Evolutionary conservation across 768 basidiomycete species (phyloP).

Genomic region (Trametes coccinea): DNA sequence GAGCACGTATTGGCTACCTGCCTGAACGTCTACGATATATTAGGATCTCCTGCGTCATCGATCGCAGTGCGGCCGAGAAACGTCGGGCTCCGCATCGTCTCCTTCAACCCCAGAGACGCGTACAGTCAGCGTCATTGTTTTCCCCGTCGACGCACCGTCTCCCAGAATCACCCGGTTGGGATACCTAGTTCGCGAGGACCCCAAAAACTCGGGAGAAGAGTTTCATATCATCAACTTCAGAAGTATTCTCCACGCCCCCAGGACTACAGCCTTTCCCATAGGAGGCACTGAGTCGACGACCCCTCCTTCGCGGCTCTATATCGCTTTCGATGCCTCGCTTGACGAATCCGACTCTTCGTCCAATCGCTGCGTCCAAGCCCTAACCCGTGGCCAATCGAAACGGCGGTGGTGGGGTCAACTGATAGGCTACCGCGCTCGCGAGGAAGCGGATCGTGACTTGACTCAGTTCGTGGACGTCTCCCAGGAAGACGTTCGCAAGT

Average conservation of each 20-base stretch:
- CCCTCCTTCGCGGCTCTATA: neutral
- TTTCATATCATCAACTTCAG: neutral
- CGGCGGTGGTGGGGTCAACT: neutral
- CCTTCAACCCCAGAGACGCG: neutral
- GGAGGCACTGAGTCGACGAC: neutral
- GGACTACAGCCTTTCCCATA: neutral
- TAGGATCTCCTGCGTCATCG: neutral
- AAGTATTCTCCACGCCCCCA: neutral
- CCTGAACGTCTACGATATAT: no score
- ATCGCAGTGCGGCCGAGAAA: neutral
- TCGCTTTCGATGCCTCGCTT: neutral
- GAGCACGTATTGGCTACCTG: no score
- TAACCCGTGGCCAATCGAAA: neutral
- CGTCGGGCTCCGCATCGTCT: neutral
- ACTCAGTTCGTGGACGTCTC: slow-evolving; percentile 6
- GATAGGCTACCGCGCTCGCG: slow-evolving; percentile 3
- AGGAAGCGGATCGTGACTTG: neutral
- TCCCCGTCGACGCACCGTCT: neutral
- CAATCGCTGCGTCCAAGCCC: neutral
- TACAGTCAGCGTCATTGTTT: neutral
- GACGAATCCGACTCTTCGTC: neutral
- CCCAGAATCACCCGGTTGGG: neutral
- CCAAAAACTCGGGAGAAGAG: neutral
- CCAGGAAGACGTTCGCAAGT: neutral
- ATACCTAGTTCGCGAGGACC: neutral